phyloP scores from a whole-genome alignment of 139 green algal genomes.

The Mesostigma viride region DNA sequence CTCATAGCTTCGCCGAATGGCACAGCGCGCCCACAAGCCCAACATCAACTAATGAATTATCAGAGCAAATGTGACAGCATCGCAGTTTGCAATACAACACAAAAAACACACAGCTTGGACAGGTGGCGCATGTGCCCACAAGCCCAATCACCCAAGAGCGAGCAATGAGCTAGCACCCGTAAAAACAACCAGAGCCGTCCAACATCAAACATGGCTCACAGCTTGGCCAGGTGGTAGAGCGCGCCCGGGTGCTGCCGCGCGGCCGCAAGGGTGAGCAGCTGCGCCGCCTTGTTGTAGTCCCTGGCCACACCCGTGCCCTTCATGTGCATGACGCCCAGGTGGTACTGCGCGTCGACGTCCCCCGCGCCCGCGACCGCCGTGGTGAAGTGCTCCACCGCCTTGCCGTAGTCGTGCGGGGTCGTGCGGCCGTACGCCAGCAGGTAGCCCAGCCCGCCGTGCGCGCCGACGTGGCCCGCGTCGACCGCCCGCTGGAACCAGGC shows the following conservation, averaged over 20 bases:
- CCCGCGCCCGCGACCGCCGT: conserved; percentile 29
- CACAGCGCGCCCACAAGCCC: too few species aligned
- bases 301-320: conserved; percentile 21
- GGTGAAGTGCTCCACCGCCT: conserved; percentile 19
- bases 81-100: neutral
- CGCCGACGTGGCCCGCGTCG: neutral
- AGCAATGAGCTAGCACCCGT: too few species aligned
- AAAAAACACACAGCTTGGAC: neutral
- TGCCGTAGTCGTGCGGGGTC: conserved; percentile 17
- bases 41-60: too few species aligned
- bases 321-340: conserved; percentile 35
- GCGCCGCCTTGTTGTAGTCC: conserved; percentile 44
- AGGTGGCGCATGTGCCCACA: neutral
- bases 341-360: conserved; percentile 32
- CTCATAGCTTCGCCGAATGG: too few species aligned
- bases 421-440: conserved; percentile 5
- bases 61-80: too few species aligned
- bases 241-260: conserved; percentile 58
- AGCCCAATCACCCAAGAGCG: too few species aligned
- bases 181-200: neutral
- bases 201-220: conserved; percentile 30
- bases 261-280: conserved; percentile 41
- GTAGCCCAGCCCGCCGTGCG: conserved; percentile 19
- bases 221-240: conserved; percentile 83
- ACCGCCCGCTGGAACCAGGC: conserved; percentile 10